A percentile compares a stretch with the other conserved stretches of the same genome.
Conservation (phyloP, 1,284 basidiomycete species). For the Leccinum ambiguum region DNA sequence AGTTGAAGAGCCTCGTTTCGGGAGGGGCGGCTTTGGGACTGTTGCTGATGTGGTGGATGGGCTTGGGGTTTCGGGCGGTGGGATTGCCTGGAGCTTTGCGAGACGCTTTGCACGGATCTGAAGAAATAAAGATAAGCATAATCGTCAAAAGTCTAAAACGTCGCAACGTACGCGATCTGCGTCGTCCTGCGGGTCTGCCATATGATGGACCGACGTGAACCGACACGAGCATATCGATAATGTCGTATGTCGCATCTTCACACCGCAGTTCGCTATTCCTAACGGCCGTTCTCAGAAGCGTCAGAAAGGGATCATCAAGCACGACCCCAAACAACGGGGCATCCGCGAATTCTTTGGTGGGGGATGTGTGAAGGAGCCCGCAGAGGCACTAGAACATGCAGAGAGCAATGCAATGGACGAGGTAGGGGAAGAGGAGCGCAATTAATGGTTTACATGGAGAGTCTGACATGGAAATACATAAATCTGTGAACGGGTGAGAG, state of each 20-base stretch:
- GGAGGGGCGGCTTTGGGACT: slow-evolving; percentile 21
- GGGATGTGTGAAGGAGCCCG: slow-evolving; percentile 30
- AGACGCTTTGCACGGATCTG: slow-evolving; percentile 89
- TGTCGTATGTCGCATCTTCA: no score
- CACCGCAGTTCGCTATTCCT: no score
- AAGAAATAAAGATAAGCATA: not conserved
- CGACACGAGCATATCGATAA: no score
- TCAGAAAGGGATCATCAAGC: no score
- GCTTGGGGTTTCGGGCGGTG: slow-evolving; percentile 24
- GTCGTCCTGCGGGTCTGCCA: slow-evolving; percentile 60
- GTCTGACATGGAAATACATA: slow-evolving; percentile 12
- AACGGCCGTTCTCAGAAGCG: no score
- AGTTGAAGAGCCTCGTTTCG: slow-evolving; percentile 33
- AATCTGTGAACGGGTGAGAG: not conserved
- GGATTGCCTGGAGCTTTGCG: slow-evolving; percentile 63
- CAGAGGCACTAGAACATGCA: slow-evolving; percentile 19
- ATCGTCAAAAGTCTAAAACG: not conserved
- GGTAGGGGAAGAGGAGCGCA: not conserved
- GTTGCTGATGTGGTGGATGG: slow-evolving; percentile 19
- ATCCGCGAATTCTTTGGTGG: slow-evolving; percentile 31
- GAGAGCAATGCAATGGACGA: slow-evolving; percentile 34
- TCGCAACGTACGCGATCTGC: slow-evolving; percentile 63
- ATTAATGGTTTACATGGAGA: not conserved
- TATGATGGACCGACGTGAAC: slow-evolving; percentile 36
- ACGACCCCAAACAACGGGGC: no score